phyloP scores from a whole-genome alignment of 2,329 filamentous ascomycete species.

The Stemphylium lycopersici region DNA sequence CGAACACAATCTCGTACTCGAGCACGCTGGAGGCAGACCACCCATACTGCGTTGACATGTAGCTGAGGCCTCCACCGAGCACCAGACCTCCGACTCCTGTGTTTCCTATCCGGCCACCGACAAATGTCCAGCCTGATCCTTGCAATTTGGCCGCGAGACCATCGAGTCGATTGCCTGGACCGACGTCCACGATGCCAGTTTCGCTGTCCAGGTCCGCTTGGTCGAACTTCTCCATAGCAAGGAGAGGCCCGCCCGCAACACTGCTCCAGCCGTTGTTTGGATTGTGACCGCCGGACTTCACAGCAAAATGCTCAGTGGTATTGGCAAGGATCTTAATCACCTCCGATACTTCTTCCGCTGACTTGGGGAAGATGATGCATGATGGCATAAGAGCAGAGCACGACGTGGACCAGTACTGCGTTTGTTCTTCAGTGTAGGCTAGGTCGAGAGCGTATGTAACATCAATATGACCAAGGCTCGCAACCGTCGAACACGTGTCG shows the following conservation, averaged over 20 bases:
- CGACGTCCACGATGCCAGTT: slow-evolving; percentile 36
- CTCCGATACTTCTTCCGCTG: slow-evolving; percentile 58
- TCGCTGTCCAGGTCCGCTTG: slow-evolving; percentile 33
- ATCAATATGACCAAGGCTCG: slow-evolving; percentile 31
- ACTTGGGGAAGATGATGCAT: slow-evolving; percentile 46
- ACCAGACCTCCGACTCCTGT: slow-evolving; percentile 57
- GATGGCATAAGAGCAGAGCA: slow-evolving; percentile 39
- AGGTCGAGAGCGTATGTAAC: slow-evolving; percentile 24
- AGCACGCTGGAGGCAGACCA: slow-evolving; percentile 53
- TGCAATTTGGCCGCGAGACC: slow-evolving; percentile 49
- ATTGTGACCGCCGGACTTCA: slow-evolving; percentile 56
- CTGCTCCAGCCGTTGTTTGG: slow-evolving; percentile 56
- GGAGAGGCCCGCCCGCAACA: slow-evolving; percentile 53
- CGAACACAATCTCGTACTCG: slow-evolving; percentile 56
- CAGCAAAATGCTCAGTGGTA: slow-evolving; percentile 42
- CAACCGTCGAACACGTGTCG: slow-evolving; percentile 29
- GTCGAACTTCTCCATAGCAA: slow-evolving; percentile 47
- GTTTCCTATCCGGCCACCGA: slow-evolving; percentile 56
- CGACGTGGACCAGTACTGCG: slow-evolving; percentile 41
- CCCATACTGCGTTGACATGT: slow-evolving; percentile 51
- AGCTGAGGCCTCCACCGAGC: slow-evolving; percentile 51
- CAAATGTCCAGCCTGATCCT: slow-evolving; percentile 47
- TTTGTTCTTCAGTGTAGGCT: slow-evolving; percentile 37
- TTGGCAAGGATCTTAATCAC: slow-evolving; percentile 57
- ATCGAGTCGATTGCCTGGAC: slow-evolving; percentile 43